Evolutionary conservation across 2,329 filamentous ascomycete species (phyloP), one percentile per base, ranked within the genome.

Genomic region (Colletotrichum falcatum): DNA sequence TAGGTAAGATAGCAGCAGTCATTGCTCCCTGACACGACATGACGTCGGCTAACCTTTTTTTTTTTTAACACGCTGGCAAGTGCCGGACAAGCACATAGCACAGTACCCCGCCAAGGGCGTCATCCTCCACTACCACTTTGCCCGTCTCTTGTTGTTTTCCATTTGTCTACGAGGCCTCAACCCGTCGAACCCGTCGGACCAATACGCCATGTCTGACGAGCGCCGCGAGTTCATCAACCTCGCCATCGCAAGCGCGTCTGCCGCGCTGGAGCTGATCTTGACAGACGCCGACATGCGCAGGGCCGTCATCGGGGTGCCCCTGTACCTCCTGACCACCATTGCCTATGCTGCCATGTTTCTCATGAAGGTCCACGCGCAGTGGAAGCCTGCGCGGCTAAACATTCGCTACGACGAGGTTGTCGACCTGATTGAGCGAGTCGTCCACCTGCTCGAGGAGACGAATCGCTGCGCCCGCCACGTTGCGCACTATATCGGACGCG

Each of bases 61-160:
- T n/a, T n/a, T n/a, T n/a, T n/a, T n/a, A n/a, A n/a, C n/a, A n/a
- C n/a, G n/a, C n/a, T 26, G 6, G 28, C 9, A 26, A 86, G 84
- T 78, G 56, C 81, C 81, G 39, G 84, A 84, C 70, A 79, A 80
- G 65, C 81, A 84, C 71, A 80, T 87, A 44, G 81, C 83, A 48
- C 79, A 81, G 61, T 87, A 86, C 73, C 85, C 85, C 26, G 81
- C 83, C 63, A 85, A 85, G 75, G 84, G 83, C 30, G 83, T 86
- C 8, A 79, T 79, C 35, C 78, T 87, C 70, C 84, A 87, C 73
- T 85, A 85, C 70, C 79, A 86, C 74, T 87, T 86, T 73, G 85
- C 83, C 56, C 81, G 84, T 58, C 76, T 87, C 23, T 83, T 86
- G 56, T 77, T 87, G 11, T 83, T 85, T 54, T 86, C 85, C 5